Evolutionary conservation across 805 yeast species (phyloP).

Genomic region (Candida germanica): DNA sequence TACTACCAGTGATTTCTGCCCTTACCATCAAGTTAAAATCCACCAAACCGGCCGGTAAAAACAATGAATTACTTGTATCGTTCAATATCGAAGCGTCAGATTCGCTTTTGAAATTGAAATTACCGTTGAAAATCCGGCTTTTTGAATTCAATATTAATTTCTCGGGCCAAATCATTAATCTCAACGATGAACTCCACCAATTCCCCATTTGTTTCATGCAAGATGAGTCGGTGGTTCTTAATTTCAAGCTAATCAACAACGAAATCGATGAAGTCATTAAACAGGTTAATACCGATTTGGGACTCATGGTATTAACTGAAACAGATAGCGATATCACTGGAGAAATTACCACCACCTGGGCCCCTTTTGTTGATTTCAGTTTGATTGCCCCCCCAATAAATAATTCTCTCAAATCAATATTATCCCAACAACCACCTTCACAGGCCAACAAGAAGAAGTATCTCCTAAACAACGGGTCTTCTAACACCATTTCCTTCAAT

Average conservation of each 20-base stretch:
- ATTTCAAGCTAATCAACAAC: conserved; percentile 32
- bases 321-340: conserved; percentile 16
- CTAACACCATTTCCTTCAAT: conserved; percentile 3
- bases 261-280: conserved; percentile 16
- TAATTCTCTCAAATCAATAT: conserved; percentile 31
- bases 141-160: conserved; percentile 8
- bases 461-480: conserved; percentile 1
- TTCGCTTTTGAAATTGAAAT: conserved; percentile 21
- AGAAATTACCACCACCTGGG: conserved; percentile 35
- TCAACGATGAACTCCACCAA: conserved; percentile 8
- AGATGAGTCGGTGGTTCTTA: conserved; percentile 32
- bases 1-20: conserved; percentile 31
- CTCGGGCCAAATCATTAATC: conserved; percentile 9
- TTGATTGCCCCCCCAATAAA: conserved; percentile 38
- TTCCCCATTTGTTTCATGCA: conserved; percentile 27
- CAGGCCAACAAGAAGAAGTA: not conserved
- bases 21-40: conserved; percentile 46
- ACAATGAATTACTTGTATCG: conserved; percentile 44
- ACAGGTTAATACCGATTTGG: conserved; percentile 9
- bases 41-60: conserved; percentile 47
- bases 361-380: conserved; percentile 37
- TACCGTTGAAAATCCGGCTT: conserved; percentile 3
- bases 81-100: conserved; percentile 48
- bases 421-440: conserved; percentile 4
- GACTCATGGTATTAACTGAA: conserved; percentile 17